Percentiles rank a stretch among this genome's conserved stretches.
These are phyloP conservation scores for Pleurotus eryngii DNA, from an alignment of 768 basidiomycete genomes.

Conservation along the genomic window DNA sequence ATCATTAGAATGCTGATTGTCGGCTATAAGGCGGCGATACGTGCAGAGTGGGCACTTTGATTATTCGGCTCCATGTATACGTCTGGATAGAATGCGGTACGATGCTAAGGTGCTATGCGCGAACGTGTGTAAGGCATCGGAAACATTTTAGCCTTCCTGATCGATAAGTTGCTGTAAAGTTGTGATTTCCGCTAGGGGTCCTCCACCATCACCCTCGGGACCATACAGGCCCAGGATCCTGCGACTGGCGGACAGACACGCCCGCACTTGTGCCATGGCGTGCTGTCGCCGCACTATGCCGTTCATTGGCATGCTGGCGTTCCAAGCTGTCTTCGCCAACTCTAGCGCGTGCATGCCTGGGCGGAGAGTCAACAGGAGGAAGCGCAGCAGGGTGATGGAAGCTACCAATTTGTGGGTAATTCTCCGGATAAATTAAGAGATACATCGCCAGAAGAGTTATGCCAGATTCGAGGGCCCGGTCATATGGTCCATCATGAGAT, in stretches of 20 bases:
- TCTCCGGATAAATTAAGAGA: constrained; percentile 63
- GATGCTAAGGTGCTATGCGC: no score
- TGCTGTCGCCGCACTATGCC: constrained; percentile 18
- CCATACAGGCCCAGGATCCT: constrained; percentile 48
- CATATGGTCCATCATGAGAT: constrained; percentile 65
- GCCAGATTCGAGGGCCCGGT: constrained; percentile 51
- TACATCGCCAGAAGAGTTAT: constrained; percentile 63
- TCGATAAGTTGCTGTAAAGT: constrained; percentile 40
- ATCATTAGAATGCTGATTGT: no score
- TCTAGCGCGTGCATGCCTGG: constrained; percentile 75
- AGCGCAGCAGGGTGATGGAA: background rate
- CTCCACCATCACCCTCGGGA: constrained; percentile 59
- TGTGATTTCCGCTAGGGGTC: constrained; percentile 53
- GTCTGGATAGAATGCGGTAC: no score
- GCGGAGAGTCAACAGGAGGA: background rate
- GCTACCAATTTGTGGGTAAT: constrained; percentile 82
- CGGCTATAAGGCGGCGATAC: no score
- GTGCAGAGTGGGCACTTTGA: no score
- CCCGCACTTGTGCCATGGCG: constrained; percentile 16
- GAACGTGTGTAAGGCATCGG: background rate
- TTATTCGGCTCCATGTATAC: no score
- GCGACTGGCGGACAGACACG: constrained; percentile 32
- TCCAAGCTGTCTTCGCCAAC: constrained; percentile 77
- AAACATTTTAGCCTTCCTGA: constrained; percentile 13
- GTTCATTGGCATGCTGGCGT: constrained; percentile 37